Base-by-base conservation (phyloP, 768 basidiomycete species). In the Tricholoma furcatifolium region DNA sequence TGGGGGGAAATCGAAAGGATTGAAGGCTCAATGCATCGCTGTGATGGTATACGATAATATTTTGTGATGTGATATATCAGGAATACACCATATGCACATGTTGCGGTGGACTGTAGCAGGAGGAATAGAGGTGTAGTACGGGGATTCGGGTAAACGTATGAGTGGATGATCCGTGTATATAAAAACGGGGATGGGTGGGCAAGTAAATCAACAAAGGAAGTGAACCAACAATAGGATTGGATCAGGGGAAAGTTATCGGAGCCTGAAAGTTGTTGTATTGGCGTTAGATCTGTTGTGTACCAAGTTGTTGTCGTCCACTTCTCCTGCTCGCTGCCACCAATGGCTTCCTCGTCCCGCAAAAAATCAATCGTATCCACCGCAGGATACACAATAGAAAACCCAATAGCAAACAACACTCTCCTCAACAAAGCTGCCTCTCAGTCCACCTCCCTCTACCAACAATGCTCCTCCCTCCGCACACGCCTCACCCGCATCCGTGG, bases 341-440 rank as follows among this genome's bases (percentile, higher is more conserved):
- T 78, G 79, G 70, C 78, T 69, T 72, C 77, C 43, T 76, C 77
- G 69, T 79, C 78, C 70, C 84, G 90, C 64, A 90, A 88, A 83
- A 91, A 88, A 73, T 88, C 87, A 51, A 81, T 89, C 61, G 77
- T 82, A 52, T 83, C 86, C 54, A 81, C 74, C 62, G 72, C 80
- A 47, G 81, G 76, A 63, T 75, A 88, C 53, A 75, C 82, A 42
- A 87, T 88, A 67, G 90, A 91, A 69, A 81, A 81, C 14, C 87
- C 88, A 39, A 78, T 85, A 62, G 82, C 83, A 61, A 83, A 84
- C 66, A 91, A 88, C 76, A 91, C 87, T 45, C 86, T 91, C 55
- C 91, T 93, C 77, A 93, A 93, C 75, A 91, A 93, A 71, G 79
- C 89, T 44, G 90, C 92, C n/a, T 87, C 88, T 47, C 81, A 86